These are phyloP conservation scores for Trichophyton benhamiae DNA, from an alignment of 2,329 filamentous ascomycete species.

Conservation along the genomic window DNA sequence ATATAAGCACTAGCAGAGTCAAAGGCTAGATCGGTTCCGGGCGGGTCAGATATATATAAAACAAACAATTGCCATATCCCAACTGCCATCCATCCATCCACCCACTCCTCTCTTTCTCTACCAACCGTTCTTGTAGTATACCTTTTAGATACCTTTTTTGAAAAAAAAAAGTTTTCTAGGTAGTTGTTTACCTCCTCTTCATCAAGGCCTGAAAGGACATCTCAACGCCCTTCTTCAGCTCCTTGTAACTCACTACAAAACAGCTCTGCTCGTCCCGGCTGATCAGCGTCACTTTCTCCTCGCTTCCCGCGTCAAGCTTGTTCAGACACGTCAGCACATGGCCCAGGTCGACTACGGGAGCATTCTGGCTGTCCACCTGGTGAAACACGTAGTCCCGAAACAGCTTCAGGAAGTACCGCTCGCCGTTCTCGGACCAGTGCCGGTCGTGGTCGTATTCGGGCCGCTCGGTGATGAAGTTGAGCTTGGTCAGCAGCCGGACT, in stretches of 20 bases:
- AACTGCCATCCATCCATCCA: too few species aligned
- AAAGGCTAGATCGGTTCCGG: too few species aligned
- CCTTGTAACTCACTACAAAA: conserved; percentile 80
- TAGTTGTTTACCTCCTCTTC: conserved; percentile 20
- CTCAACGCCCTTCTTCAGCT: conserved; percentile 58
- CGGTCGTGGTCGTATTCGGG: conserved; percentile 68
- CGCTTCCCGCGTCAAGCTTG: conserved; percentile 79
- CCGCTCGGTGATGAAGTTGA: conserved; percentile 80
- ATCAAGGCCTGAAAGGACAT: conserved; percentile 48
- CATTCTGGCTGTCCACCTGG: conserved; percentile 74
- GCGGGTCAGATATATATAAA: too few species aligned
- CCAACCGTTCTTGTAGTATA: too few species aligned
- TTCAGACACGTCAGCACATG: conserved; percentile 80
- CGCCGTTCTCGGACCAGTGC: conserved; percentile 82
- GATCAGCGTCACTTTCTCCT: conserved; percentile 73
- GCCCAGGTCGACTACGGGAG: conserved; percentile 71
- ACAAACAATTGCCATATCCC: too few species aligned
- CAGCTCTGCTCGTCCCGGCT: conserved; percentile 84
- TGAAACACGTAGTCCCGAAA: conserved; percentile 98
- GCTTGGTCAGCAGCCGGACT: conserved; percentile 67
- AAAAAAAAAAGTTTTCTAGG: background rate
- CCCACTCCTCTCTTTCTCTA: too few species aligned
- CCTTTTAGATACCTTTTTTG: background rate
- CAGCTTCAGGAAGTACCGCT: conserved; percentile 83
- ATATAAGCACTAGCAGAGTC: background rate